phyloP scores from a whole-genome alignment of 139 green algal species.

The Helicosporidium sp. region DNA sequence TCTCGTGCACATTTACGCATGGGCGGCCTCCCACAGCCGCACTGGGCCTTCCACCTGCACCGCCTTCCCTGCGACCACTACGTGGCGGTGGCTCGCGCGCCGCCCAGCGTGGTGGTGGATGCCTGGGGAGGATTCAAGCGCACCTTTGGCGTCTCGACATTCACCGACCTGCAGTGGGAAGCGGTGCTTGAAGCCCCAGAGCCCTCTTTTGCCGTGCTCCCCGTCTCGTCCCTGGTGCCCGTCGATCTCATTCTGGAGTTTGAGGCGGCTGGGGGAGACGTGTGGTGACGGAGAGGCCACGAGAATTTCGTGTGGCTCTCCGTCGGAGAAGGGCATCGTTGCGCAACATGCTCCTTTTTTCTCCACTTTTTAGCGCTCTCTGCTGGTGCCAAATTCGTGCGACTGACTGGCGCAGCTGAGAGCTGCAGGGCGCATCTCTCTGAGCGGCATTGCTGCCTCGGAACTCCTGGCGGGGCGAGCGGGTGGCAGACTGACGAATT shows the following conservation, averaged over 20 bases:
- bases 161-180: slow-evolving; percentile 5
- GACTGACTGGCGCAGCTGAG: not conserved
- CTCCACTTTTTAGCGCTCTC: not conserved
- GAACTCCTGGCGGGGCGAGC: too few relatives aligned
- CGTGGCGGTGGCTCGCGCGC: slow-evolving; percentile 34
- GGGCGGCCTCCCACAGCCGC: slow-evolving; percentile 10
- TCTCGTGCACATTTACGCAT: not conserved
- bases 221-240: slow-evolving; percentile 11
- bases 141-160: too few relatives aligned
- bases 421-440: too few relatives aligned
- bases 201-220: slow-evolving; percentile 10
- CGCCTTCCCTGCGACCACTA: slow-evolving; percentile 33
- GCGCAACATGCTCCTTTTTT: not conserved
- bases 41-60: slow-evolving; percentile 30
- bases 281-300: slow-evolving; percentile 5
- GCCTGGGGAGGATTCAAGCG: slow-evolving; percentile 5
- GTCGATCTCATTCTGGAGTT: not conserved
- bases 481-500: too few relatives aligned
- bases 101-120: slow-evolving; percentile 30
- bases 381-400: not conserved
- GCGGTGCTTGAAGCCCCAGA: slow-evolving; percentile 3
- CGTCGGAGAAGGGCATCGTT: too few relatives aligned
- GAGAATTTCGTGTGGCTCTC: too few relatives aligned
- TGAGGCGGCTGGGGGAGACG: slow-evolving; percentile 11
- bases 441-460: too few relatives aligned